A percentile compares a stretch with the other conserved stretches of the same genome.
These are phyloP conservation scores for Syzygium syzygioides DNA, from an alignment of 441 rosid species.

Conservation along the genomic window DNA sequence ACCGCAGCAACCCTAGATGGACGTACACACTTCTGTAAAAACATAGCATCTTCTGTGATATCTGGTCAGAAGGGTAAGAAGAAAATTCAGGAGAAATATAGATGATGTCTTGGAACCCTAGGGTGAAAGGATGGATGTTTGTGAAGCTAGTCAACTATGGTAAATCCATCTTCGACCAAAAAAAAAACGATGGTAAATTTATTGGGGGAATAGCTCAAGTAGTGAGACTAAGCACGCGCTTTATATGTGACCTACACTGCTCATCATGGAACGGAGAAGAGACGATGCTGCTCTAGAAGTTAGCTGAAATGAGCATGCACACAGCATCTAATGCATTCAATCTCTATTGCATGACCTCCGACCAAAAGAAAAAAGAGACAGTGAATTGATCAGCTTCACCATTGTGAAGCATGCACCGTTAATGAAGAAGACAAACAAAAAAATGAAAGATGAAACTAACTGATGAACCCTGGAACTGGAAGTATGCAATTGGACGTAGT, in stretches of 20 bases:
- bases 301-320: neutral
- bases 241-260: neutral
- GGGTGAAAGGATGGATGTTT: neutral
- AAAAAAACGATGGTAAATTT: neutral
- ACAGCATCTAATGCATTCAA: neutral
- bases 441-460: neutral
- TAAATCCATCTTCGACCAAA: neutral
- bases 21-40: neutral
- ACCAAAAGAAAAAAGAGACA: neutral
- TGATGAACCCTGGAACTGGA: neutral
- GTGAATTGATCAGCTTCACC: neutral
- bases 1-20: neutral
- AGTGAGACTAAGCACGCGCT: neutral
- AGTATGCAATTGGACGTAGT: neutral
- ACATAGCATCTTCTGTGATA: neutral
- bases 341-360: neutral
- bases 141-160: neutral
- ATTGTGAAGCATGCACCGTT: neutral
- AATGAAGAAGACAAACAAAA: neutral
- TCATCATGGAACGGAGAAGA: neutral
- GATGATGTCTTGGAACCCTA: neutral
- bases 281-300: neutral
- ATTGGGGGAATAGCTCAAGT: neutral
- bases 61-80: neutral
- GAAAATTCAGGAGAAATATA: neutral